These are phyloP conservation scores for Ceratobasidium sp. DNA, from an alignment of 1,284 basidiomycete species.

Conservation along the genomic window DNA sequence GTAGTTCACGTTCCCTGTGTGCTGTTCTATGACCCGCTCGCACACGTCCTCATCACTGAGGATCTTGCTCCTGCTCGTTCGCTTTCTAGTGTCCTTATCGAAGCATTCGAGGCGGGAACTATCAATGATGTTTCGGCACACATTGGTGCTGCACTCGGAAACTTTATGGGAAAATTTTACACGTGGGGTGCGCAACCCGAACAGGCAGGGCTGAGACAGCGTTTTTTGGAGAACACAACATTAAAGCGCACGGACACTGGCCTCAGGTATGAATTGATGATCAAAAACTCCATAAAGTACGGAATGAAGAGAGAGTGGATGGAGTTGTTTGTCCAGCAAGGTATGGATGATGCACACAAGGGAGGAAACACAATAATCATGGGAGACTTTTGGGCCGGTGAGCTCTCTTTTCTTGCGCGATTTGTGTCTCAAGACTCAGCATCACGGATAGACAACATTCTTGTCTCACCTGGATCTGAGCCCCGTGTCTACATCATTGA, in stretches of 20 bases:
- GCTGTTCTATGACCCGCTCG: neutral
- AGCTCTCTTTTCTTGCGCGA: neutral
- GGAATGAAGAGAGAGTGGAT: slow-evolving; percentile 36
- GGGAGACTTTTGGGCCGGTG: slow-evolving; percentile 25
- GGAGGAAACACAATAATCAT: slow-evolving; percentile 38
- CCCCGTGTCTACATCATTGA: slow-evolving; percentile 17
- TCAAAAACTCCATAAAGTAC: neutral
- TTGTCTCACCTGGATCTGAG: neutral
- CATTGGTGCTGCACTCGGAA: neutral
- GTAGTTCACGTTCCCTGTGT: slow-evolving; percentile 1
- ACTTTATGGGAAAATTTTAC: slow-evolving; percentile 20
- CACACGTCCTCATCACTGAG: neutral
- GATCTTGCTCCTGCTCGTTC: neutral
- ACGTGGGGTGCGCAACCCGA: neutral
- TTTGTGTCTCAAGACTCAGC: neutral
- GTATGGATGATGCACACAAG: slow-evolving; percentile 51
- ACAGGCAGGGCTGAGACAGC: neutral
- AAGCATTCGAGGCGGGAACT: neutral
- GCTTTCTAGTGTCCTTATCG: neutral
- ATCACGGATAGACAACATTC: too few species aligned
- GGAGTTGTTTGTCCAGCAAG: slow-evolving; percentile 51
- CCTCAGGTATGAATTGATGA: neutral
- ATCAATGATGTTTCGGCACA: neutral
- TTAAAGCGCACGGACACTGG: neutral
- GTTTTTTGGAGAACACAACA: slow-evolving; percentile 6